Evolutionary conservation across 768 basidiomycete genomes (phyloP).

Genomic region (Termitomyces sp.): DNA sequence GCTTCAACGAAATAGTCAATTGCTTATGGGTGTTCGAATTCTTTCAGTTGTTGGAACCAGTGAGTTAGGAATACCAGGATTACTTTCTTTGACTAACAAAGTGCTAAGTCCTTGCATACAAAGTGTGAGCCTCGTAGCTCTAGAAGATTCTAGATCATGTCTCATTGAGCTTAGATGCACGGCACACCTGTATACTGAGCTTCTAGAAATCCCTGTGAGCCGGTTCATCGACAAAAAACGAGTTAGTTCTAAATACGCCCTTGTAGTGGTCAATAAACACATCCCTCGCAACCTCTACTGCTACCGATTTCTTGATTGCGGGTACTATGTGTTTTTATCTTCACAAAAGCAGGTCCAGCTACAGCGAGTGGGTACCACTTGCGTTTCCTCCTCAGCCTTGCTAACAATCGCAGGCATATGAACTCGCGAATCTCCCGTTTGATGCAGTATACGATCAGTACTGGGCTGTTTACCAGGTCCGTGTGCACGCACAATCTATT

Average conservation of each 20-base stretch:
- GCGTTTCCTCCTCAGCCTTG: background rate
- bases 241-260: background rate
- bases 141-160: background rate
- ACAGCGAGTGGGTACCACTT: slow-evolving; percentile 14
- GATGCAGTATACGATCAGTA: slow-evolving; percentile 24
- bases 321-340: slow-evolving; percentile 28
- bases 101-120: slow-evolving; percentile 26
- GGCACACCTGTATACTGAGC: slow-evolving; percentile 18
- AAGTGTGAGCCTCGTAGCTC: slow-evolving; percentile 21
- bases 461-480: slow-evolving; percentile 21
- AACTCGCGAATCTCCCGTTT: slow-evolving; percentile 26
- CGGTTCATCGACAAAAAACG: background rate
- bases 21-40: background rate
- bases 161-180: slow-evolving; percentile 20
- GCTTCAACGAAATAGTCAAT: background rate
- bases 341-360: slow-evolving; percentile 22
- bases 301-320: slow-evolving; percentile 38
- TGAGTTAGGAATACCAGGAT: slow-evolving; percentile 6
- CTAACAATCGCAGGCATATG: slow-evolving; percentile 11
- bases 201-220: background rate
- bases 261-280: slow-evolving; percentile 36
- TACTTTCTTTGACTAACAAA: background rate
- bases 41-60: slow-evolving; percentile 26
- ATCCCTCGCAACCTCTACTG: slow-evolving; percentile 34
- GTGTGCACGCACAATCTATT: background rate